Conservation (phyloP, 2,329 filamentous ascomycete genomes). For the Acrodontium crateriforme region DNA sequence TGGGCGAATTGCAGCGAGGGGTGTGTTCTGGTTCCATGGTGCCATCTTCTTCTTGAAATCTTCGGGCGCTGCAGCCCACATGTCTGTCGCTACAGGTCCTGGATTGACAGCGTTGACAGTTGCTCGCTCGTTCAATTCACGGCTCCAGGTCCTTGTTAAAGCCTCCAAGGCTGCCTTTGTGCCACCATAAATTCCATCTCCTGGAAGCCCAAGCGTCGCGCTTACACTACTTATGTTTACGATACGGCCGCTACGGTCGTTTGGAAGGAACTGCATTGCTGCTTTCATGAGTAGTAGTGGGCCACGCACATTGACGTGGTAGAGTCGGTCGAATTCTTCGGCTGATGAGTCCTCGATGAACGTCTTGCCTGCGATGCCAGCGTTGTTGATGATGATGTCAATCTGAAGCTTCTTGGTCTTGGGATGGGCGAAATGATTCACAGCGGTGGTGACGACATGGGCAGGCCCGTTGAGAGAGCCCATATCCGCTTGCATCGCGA, state of each 20-base stretch:
- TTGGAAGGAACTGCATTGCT: slow-evolving; percentile 52
- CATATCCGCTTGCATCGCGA: slow-evolving; percentile 59
- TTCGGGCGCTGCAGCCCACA: slow-evolving; percentile 45
- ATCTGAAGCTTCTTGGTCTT: slow-evolving; percentile 48
- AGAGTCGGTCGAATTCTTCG: slow-evolving; percentile 56
- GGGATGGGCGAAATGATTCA: slow-evolving; percentile 44
- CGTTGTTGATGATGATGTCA: slow-evolving; percentile 81
- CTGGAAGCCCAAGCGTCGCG: slow-evolving; percentile 41
- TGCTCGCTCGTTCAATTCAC: slow-evolving; percentile 46
- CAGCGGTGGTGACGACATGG: slow-evolving; percentile 44
- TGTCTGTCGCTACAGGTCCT: slow-evolving; percentile 52
- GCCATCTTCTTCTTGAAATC: slow-evolving; percentile 46
- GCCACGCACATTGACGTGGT: slow-evolving; percentile 69
- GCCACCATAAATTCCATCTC: slow-evolving; percentile 49
- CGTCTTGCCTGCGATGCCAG: slow-evolving; percentile 55
- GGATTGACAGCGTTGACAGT: slow-evolving; percentile 56
- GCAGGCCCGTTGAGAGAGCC: slow-evolving; percentile 46
- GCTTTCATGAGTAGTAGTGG: slow-evolving; percentile 68
- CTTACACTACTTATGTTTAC: slow-evolving; percentile 49
- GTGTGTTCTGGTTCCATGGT: slow-evolving; percentile 49
- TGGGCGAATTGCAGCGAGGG: slow-evolving; percentile 46
- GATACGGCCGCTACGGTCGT: slow-evolving; percentile 51
- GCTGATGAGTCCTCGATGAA: slow-evolving; percentile 46
- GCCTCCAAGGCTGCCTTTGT: slow-evolving; percentile 54
- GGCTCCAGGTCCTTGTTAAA: slow-evolving; percentile 55